phyloP scores from a whole-genome alignment of 2,329 filamentous ascomycete genomes.

The Magnaporthiopsis incrustans region DNA sequence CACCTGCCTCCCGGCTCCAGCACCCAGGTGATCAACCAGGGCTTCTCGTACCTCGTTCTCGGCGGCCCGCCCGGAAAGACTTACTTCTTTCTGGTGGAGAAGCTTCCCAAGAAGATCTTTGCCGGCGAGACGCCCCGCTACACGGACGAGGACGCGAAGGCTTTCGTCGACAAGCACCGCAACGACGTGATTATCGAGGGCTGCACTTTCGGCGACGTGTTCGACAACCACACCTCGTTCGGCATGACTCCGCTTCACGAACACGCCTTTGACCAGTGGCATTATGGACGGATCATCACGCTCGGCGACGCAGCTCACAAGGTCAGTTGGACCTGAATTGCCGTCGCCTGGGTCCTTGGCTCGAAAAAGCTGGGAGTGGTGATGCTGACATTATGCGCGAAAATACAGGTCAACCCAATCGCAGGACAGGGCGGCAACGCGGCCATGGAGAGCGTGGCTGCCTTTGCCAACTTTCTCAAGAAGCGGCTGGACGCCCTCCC shows the following conservation, averaged over 20 bases:
- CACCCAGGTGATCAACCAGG: constrained; percentile 5
- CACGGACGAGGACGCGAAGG: constrained; percentile 11
- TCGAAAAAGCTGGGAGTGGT: too few species aligned
- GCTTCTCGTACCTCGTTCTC: constrained; percentile 11
- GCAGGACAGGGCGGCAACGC: constrained; percentile 19
- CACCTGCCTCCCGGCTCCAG: constrained; percentile 4
- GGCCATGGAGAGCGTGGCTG: constrained; percentile 17
- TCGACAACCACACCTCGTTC: constrained; percentile 12
- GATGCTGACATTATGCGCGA: neutral
- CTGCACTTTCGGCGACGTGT: constrained; percentile 12
- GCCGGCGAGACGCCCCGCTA: constrained; percentile 13
- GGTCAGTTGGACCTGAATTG: neutral
- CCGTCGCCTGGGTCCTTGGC: too few species aligned
- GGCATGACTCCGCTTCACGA: constrained; percentile 26
- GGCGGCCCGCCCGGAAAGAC: constrained; percentile 12
- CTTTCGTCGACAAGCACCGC: constrained; percentile 5
- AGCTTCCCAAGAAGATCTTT: constrained; percentile 7
- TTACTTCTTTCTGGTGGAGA: constrained; percentile 15
- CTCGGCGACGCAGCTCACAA: constrained; percentile 27
- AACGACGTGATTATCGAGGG: constrained; percentile 10
- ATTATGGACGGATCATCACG: constrained; percentile 21
- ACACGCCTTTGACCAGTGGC: constrained; percentile 24
- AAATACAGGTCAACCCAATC: constrained; percentile 16
- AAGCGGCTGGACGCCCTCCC: constrained; percentile 4
- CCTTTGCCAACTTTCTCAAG: constrained; percentile 14